phyloP scores from a whole-genome alignment of 2,329 filamentous ascomycete species.

The Albifimbria verrucaria region DNA sequence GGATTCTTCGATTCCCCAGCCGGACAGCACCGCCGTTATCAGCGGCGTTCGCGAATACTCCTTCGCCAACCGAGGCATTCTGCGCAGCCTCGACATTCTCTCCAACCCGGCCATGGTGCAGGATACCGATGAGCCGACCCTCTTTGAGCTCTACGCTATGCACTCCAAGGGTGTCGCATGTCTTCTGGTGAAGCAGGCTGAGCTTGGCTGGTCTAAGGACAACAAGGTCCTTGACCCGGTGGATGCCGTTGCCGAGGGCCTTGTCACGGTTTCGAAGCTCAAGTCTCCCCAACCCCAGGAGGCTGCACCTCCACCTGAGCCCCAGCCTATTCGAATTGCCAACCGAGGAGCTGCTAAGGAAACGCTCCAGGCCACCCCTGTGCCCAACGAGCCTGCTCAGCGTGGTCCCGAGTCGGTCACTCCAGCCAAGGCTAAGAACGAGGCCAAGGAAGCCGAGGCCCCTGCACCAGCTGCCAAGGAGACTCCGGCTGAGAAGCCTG shows the following conservation, averaged over 20 bases:
- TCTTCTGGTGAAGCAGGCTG: slow-evolving; percentile 78
- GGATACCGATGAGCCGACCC: slow-evolving; percentile 64
- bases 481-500: slow-evolving; percentile 52
- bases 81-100: slow-evolving; percentile 88
- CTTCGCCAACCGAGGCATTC: slow-evolving; percentile 77
- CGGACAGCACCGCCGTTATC: slow-evolving; percentile 94
- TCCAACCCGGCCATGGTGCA: slow-evolving; percentile 63
- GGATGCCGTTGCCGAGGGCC: slow-evolving; percentile 70
- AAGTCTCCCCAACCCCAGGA: slow-evolving; percentile 47
- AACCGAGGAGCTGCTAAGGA: slow-evolving; percentile 36
- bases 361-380: slow-evolving; percentile 19
- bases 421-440: slow-evolving; percentile 37
- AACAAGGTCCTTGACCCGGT: slow-evolving; percentile 81
- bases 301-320: slow-evolving; percentile 20
- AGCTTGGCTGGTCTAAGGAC: slow-evolving; percentile 87
- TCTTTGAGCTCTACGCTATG: slow-evolving; percentile 97
- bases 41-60: slow-evolving; percentile 96
- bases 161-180: slow-evolving; percentile 97
- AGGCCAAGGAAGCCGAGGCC: slow-evolving; percentile 47
- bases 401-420: slow-evolving; percentile 29
- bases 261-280: slow-evolving; percentile 73
- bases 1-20: slow-evolving; percentile 71
- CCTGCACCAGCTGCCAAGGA: slow-evolving; percentile 35
- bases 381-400: slow-evolving; percentile 22
- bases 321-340: slow-evolving; percentile 29